phyloP scores from a whole-genome alignment of 176 grass and related monocot genomes.

The Carex parvula region DNA sequence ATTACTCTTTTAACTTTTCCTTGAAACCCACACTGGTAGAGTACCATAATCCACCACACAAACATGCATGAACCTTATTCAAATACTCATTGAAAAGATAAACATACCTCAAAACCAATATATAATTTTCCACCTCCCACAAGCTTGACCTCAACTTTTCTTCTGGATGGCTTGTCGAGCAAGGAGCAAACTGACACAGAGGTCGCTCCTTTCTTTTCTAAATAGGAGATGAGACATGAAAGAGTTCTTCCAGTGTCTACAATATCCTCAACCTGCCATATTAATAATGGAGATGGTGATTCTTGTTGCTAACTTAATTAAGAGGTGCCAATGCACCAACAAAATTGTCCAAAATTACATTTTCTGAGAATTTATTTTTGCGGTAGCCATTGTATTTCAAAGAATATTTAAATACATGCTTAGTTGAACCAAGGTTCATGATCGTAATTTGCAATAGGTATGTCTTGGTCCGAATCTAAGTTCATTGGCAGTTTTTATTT shows the following conservation, averaged over 20 bases:
- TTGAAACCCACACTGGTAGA: neutral
- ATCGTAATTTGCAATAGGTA: neutral
- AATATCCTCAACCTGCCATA: constrained; percentile 79
- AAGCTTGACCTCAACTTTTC: constrained; percentile 54
- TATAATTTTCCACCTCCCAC: constrained; percentile 87
- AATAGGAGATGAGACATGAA: constrained; percentile 62
- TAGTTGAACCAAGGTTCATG: neutral
- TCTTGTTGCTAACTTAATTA: too few relatives aligned
- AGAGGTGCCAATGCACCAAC: too few relatives aligned
- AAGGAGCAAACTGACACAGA: constrained; percentile 85
- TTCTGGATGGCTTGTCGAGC: constrained; percentile 88
- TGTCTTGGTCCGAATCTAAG: neutral
- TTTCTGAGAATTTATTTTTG: neutral
- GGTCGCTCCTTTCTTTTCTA: constrained; percentile 66
- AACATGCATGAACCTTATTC: neutral
- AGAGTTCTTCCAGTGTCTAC: constrained; percentile 91
- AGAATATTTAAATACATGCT: neutral
- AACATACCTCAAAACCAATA: constrained; percentile 69
- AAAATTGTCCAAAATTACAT: too few relatives aligned
- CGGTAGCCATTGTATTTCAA: neutral
- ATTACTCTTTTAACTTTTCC: neutral
- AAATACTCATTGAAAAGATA: neutral
- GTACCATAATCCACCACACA: neutral
- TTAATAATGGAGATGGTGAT: neutral
- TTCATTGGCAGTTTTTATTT: neutral